Base-by-base conservation (phyloP, 2,329 filamentous ascomycete genomes). In the Colletotrichum gigasporum region DNA sequence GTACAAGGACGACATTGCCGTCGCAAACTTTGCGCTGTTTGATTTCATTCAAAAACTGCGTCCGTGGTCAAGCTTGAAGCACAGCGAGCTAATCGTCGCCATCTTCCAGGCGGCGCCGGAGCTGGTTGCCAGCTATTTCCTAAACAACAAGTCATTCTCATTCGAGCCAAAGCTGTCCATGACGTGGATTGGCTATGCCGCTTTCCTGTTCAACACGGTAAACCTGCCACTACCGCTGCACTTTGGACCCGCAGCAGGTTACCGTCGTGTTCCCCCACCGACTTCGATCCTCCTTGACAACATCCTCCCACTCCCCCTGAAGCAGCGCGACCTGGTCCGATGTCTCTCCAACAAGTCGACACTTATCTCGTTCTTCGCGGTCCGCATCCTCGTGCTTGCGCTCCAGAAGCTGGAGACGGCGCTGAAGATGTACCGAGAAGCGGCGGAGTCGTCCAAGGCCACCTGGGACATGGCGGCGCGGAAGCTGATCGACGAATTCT, bases 131-230 rank as follows among this genome's bases (percentile, higher is more conserved):
- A 90, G 94, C 71, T 99, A 96, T 75, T 98, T 97, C 73, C 83
- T 89, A 42, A 90, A 87, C 73, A 94, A 93, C 72, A 89, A 87
- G 65, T 87, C 90, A 56, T 96, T 98, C 71, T 88, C 90, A 0
- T 93, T 97, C 67, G 94, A 98, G 41, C 94, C 96, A 0, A 98
- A 97, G 73, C 84, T 96, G 5, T 96, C 94, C 3, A 90, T 94
- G 44, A 96, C 94, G 0, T 99, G 96, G 96, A 92, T 98, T 69
- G 94, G 95, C 41, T 97, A 96, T 74, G 93, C 94, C 0, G 89
- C 94, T 0, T 93, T 98, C 67, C 79, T 99, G 5, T 97, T 96
- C 76, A 91, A 91, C 65, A 88, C 90, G 1, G 88, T 97, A 45
- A 86, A 90, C 61, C 81, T 96, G 34, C 88, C 90, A 1, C 82